Evolutionary conservation across 306 rosid genomes (phyloP).

Genomic region (Cucurbita maxima): DNA sequence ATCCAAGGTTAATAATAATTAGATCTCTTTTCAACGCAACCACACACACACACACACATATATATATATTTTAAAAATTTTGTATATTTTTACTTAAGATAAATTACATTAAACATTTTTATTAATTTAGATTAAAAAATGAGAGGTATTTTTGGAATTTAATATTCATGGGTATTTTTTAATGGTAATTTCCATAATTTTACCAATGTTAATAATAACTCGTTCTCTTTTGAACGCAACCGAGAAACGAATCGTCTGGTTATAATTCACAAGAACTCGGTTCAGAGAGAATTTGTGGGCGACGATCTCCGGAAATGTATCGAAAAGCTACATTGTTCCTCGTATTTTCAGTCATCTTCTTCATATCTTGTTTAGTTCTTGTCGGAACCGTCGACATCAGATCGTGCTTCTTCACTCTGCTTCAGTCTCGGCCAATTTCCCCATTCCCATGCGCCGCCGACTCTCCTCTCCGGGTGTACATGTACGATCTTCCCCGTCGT

Average conservation of each 20-base stretch:
- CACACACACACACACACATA: no score
- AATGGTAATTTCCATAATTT: no score
- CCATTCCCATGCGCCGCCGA: slow-evolving; percentile 21
- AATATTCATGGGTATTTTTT: no score
- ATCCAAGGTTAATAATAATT: no score
- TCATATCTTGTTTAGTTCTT: slow-evolving; percentile 48
- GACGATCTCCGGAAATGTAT: slow-evolving; percentile 25
- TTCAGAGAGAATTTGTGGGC: background rate
- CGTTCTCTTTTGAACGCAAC: background rate
- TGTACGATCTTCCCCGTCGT: slow-evolving; percentile 94
- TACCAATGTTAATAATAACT: no score
- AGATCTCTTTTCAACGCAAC: no score
- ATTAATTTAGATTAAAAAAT: no score
- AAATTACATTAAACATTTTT: no score
- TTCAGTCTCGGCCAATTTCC: slow-evolving; percentile 15
- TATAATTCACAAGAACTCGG: background rate
- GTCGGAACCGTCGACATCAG: slow-evolving; percentile 47
- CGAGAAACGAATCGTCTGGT: background rate
- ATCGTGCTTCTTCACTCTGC: slow-evolving; percentile 51
- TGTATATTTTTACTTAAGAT: no score
- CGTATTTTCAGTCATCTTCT: slow-evolving; percentile 29
- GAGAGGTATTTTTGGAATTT: no score
- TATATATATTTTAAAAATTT: no score
- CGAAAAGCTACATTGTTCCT: slow-evolving; percentile 33
- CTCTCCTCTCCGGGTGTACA: slow-evolving; percentile 48